Conservation (phyloP, 1,284 basidiomycete genomes). For the Apiotrichum gamsii region DNA sequence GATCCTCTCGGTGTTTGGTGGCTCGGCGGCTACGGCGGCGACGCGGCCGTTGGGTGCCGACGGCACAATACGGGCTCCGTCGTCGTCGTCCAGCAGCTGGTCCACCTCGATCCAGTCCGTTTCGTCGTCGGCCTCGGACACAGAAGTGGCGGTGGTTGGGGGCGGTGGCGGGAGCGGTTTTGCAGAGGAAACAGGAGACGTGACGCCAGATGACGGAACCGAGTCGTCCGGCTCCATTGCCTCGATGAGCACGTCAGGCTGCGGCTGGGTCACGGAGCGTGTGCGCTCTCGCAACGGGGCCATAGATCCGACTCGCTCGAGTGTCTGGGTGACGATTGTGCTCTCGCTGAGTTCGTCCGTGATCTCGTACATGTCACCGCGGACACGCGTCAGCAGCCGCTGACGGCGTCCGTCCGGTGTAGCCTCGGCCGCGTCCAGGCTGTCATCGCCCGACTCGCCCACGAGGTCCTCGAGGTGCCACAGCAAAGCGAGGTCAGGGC, state of each 20-base stretch:
- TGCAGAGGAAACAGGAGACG: not conserved
- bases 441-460: slow-evolving; percentile 31
- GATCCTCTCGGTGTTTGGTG: slow-evolving; percentile 28
- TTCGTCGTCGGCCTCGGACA: slow-evolving; percentile 17
- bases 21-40: not conserved
- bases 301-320: slow-evolving; percentile 16
- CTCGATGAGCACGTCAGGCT: slow-evolving; percentile 17
- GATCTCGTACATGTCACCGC: slow-evolving; percentile 46
- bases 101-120: slow-evolving; percentile 47
- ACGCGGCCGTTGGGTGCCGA: not conserved
- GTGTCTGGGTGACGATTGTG: slow-evolving; percentile 28
- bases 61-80: not conserved
- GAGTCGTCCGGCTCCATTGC: slow-evolving; percentile 13
- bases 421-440: slow-evolving; percentile 18
- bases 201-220: not conserved
- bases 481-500: slow-evolving; percentile 25
- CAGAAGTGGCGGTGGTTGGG: not conserved
- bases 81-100: slow-evolving; percentile 17
- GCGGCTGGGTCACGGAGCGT: not conserved
- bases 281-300: not conserved
- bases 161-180: not conserved
- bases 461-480: slow-evolving; percentile 36
- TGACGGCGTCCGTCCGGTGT: not conserved
- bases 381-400: slow-evolving; percentile 15
- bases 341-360: slow-evolving; percentile 46